A percentile compares a stretch with the other conserved stretches of the same genome.
Evolutionary conservation across 108 stramenopile species (phyloP).

Genomic region (Nitzschia sp.): DNA sequence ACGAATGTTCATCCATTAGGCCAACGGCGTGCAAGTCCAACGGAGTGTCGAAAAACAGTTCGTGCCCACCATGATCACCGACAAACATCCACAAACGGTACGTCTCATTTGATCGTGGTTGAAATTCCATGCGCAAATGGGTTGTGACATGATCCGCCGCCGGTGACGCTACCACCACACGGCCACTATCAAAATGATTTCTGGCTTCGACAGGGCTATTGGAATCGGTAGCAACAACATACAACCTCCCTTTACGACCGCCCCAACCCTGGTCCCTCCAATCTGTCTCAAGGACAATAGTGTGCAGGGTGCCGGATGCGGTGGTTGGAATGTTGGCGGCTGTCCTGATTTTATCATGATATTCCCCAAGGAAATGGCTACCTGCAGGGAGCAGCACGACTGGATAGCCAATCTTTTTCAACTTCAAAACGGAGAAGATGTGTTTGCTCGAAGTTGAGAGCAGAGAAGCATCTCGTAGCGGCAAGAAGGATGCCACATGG

Average conservation of each 20-base stretch:
- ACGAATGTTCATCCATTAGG: too few species aligned
- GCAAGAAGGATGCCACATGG: not conserved
- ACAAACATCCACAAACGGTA: not conserved
- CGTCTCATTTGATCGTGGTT: not conserved
- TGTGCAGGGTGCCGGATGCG: not conserved
- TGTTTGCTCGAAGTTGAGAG: not conserved
- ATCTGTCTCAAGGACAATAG: not conserved
- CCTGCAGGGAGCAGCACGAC: not conserved
- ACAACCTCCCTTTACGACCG: conserved; percentile 6
- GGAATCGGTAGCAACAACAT: conserved; percentile 11
- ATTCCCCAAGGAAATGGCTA: not conserved
- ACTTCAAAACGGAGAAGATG: not conserved
- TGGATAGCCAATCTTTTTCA: not conserved
- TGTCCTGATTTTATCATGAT: not conserved
- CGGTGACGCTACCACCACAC: too few species aligned
- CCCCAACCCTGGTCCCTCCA: conserved; percentile 32
- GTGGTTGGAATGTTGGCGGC: conserved; percentile 2
- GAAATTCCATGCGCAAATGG: not conserved
- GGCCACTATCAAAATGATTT: not conserved
- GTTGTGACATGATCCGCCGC: too few species aligned
- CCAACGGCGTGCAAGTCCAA: not conserved
- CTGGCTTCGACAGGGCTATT: not conserved
- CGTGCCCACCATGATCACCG: not conserved
- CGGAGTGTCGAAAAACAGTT: not conserved
- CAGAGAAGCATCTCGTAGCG: not conserved